Conservation (phyloP, 768 basidiomycete species). For the Lentinus brumalis region DNA sequence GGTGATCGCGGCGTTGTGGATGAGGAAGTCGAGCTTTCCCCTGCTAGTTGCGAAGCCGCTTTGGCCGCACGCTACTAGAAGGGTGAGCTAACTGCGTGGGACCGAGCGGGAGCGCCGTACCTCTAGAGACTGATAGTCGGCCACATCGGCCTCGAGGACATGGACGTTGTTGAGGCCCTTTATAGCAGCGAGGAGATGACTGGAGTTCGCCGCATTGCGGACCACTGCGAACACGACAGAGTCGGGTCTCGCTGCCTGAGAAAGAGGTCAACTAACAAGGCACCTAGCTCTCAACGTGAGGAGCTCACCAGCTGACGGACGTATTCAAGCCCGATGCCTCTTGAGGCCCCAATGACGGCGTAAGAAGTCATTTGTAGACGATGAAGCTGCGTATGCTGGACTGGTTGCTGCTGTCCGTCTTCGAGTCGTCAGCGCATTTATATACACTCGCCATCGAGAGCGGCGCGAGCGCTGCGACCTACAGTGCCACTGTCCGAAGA, state of each 20-base stretch:
- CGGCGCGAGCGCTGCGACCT: no score
- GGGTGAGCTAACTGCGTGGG: not conserved
- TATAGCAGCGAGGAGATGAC: constrained; percentile 6
- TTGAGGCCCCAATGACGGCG: constrained; percentile 23
- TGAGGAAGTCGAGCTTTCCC: constrained; percentile 36
- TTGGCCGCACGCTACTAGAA: constrained; percentile 20
- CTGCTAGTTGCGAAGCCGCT: constrained; percentile 26
- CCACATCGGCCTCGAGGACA: constrained; percentile 40
- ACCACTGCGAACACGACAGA: constrained; percentile 27
- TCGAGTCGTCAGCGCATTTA: no score
- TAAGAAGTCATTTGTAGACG: constrained; percentile 23
- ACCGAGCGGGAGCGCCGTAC: constrained; percentile 14
- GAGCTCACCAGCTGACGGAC: constrained; percentile 23
- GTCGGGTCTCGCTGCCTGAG: constrained; percentile 13
- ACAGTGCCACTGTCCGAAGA: no score
- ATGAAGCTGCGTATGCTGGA: no score
- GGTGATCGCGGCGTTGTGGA: constrained; percentile 37
- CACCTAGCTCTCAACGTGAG: not conserved
- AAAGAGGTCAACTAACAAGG: not conserved
- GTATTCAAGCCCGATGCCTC: constrained; percentile 25
- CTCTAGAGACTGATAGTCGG: constrained; percentile 30
- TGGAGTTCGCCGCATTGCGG: constrained; percentile 16
- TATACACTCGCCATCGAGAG: no score
- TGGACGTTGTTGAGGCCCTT: constrained; percentile 30
- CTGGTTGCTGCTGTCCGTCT: no score